Percentiles rank a stretch among this genome's conserved stretches.
phyloP scores from a whole-genome alignment of 768 basidiomycete species.

The Heimioporus sp. region DNA sequence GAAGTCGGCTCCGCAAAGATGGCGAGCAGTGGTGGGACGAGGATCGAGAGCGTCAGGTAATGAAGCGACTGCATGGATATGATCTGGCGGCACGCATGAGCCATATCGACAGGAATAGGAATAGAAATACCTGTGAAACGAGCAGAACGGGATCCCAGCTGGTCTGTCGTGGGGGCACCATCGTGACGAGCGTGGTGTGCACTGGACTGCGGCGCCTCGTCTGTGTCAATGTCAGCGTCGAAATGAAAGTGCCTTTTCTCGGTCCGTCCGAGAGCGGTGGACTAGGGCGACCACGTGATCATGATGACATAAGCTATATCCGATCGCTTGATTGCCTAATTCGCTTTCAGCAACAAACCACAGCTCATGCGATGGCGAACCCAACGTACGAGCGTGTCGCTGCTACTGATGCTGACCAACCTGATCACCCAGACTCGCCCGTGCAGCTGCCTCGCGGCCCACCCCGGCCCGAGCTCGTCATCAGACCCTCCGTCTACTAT shows the following conservation, averaged over 20 bases:
- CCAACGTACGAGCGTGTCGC: conserved; percentile 31
- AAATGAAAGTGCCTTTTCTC: no score
- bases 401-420: conserved; percentile 22
- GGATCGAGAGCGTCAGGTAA: conserved; percentile 82
- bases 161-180: conserved; percentile 40
- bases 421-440: conserved; percentile 7
- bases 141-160: conserved; percentile 92
- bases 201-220: no score
- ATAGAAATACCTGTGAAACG: conserved; percentile 68
- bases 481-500: conserved; percentile 52
- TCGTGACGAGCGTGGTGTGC: conserved; percentile 9
- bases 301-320: conserved; percentile 6
- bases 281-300: conserved; percentile 13
- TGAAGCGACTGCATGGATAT: conserved; percentile 91
- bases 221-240: no score
- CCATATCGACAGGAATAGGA: not conserved
- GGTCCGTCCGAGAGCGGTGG: not conserved
- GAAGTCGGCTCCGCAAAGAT: conserved; percentile 73
- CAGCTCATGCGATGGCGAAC: conserved; percentile 24
- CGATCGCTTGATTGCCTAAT: conserved; percentile 10
- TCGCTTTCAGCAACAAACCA: not conserved
- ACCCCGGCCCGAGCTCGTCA: conserved; percentile 7
- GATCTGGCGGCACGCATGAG: conserved; percentile 53
- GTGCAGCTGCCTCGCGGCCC: conserved; percentile 3
- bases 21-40: conserved; percentile 77